Percentiles rank a stretch among this genome's conserved stretches.
phyloP scores from a whole-genome alignment of 768 basidiomycete species.

The Rhizopogon roseolus region DNA sequence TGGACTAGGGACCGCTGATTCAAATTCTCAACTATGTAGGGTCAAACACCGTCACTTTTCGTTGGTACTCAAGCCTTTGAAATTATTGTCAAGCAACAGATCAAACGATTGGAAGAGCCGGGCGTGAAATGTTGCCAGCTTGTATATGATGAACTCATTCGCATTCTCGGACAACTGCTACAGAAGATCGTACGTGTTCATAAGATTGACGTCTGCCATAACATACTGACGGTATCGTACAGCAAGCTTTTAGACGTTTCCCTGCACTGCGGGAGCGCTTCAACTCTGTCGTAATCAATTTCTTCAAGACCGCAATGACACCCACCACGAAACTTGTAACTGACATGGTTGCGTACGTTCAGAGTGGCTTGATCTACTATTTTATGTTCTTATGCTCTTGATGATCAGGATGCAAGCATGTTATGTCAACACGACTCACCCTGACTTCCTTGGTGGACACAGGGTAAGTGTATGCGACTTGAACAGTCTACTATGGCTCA shows the following conservation, averaged over 20 bases:
- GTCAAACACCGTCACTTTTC: conserved; percentile 93
- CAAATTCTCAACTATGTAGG: conserved; percentile 38
- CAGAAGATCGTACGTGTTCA: conserved; percentile 67
- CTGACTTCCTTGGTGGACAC: conserved; percentile 96
- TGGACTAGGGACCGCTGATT: neutral
- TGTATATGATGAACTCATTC: conserved; percentile 95
- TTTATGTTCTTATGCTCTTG: conserved; percentile 1
- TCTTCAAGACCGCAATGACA: conserved; percentile 90
- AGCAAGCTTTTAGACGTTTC: conserved; percentile 96
- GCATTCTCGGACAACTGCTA: conserved; percentile 91
- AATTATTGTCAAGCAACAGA: conserved; percentile 98
- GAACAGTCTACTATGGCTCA: neutral
- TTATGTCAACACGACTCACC: conserved; percentile 98
- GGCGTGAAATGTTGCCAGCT: conserved; percentile 90
- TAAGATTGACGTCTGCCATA: neutral
- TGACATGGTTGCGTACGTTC: conserved; percentile 84
- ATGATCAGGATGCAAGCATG: conserved; percentile 88
- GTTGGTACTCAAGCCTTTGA: conserved; percentile 98
- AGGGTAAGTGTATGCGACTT: conserved; percentile 40
- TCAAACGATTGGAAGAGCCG: conserved; percentile 94
- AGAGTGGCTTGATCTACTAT: neutral
- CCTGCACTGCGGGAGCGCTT: conserved; percentile 96
- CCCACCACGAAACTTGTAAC: conserved; percentile 93
- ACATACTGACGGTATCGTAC: conserved; percentile 6
- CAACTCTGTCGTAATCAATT: conserved; percentile 93